These are phyloP conservation scores for Stemphylium lycopersici DNA, from an alignment of 2,329 filamentous ascomycete genomes.

Conservation along the genomic window DNA sequence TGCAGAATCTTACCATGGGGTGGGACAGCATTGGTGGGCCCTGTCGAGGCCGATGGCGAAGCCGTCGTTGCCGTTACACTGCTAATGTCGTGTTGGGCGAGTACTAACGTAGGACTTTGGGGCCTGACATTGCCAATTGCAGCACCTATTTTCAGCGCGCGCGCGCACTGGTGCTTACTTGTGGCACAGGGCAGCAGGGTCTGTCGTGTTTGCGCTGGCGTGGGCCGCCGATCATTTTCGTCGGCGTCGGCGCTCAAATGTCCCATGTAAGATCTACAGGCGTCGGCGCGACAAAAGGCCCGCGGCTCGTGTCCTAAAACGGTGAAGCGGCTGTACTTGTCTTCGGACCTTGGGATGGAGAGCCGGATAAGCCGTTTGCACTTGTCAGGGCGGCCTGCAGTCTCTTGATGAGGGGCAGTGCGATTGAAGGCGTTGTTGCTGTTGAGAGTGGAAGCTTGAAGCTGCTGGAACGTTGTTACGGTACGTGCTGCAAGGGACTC, in stretches of 20 bases:
- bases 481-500: too few relatives aligned
- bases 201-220: background rate
- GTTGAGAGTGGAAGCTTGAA: too few relatives aligned
- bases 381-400: background rate
- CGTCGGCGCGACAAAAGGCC: background rate
- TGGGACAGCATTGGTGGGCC: background rate
- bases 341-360: background rate
- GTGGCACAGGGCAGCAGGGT: background rate
- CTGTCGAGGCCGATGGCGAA: background rate
- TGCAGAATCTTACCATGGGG: background rate
- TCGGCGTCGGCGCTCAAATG: background rate
- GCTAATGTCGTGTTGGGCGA: background rate
- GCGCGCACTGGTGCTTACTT: background rate
- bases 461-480: too few relatives aligned
- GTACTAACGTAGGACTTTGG: background rate
- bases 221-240: background rate
- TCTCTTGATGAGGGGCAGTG: background rate
- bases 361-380: background rate
- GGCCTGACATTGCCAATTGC: background rate
- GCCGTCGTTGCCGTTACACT: background rate
- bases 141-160: background rate
- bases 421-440: too few relatives aligned
- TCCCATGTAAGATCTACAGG: slow-evolving; percentile 4
- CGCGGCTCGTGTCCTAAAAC: background rate
- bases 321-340: background rate